Base-by-base conservation (phyloP, 192 early-diverging fungal genomes). In the Backusella circina region DNA sequence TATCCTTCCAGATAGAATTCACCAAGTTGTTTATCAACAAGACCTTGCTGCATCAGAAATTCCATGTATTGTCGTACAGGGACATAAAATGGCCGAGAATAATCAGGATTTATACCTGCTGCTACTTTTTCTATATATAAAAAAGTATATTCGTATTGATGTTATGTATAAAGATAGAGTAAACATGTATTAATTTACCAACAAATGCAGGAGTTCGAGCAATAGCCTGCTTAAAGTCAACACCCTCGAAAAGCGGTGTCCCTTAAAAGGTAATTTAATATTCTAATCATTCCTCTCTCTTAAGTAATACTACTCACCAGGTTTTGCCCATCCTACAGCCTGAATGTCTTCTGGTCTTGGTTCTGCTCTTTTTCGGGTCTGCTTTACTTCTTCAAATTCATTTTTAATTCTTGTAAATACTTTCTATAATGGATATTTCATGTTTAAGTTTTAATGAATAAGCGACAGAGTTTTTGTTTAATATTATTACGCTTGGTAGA, bases 201-300 rank as follows among this genome's bases (percentile, higher is more conserved):
- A 90, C 86, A 28, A 90, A 80, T 30, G 76, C 76, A 47, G 84
- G 79, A 18, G 88, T 90, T 44, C 85, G 82, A n/a, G 84, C 67
- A 74, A 90, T 88, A 16, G 86, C 82, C 13, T 80, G 76, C 54
- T 86, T 88, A 54, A 90, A 90, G 30, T 88, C 84, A 0, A 86
- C 83, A 67, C 80, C 83, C 21, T 86, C 83, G 26, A 86, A 78
- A 1, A 66, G 23, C 70, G 74, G 38, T 64, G 80, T 83, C 65
- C 54, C 54, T 65, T 12, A 57, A 5, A 16, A 67, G 21, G n/a
- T 12, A 12, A 36, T 67, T 67, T 21, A 67, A 21, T 4, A n/a
- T 8, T 26, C 6, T 21, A 61, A 8, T 35, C 33, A 3, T 5
- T 35, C 18, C 5, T 2, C 18, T 47, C 5, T 47, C 18, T 47